These are phyloP conservation scores for Blastobotrys attinorum DNA, from an alignment of 805 yeast species.

Conservation along the genomic window DNA sequence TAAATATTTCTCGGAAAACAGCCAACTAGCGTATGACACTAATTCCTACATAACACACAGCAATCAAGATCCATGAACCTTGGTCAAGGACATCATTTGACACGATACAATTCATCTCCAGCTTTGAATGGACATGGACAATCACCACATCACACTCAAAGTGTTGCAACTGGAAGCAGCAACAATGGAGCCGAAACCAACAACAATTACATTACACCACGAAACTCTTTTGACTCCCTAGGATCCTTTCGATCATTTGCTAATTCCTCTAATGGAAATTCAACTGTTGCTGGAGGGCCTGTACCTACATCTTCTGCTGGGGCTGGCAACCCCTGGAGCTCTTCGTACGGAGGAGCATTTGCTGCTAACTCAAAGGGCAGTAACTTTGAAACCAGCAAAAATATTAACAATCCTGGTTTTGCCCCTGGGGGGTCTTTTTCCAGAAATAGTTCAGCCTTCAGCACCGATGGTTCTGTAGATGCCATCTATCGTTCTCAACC, in stretches of 20 bases:
- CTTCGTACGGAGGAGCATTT: too few species aligned
- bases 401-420: too few species aligned
- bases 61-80: not conserved
- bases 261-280: not conserved
- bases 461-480: too few species aligned
- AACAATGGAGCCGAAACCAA: not conserved
- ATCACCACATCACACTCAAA: not conserved
- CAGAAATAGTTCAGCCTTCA: too few species aligned
- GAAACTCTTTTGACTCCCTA: slow-evolving; percentile 15
- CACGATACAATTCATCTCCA: slow-evolving; percentile 2
- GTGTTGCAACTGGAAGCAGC: not conserved
- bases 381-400: too few species aligned
- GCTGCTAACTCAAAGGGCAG: too few species aligned
- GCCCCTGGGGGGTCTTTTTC: too few species aligned
- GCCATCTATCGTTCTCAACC: too few species aligned
- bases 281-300: too few species aligned
- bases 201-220: slow-evolving; percentile 10
- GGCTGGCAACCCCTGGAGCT: too few species aligned
- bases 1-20: too few species aligned
- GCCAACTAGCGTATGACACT: not conserved
- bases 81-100: slow-evolving; percentile 1
- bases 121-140: not conserved
- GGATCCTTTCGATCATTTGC: slow-evolving; percentile 9
- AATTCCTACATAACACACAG: not conserved
- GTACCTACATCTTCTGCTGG: too few species aligned